phyloP scores from a whole-genome alignment of 2,329 filamentous ascomycete genomes.

The Ascochyta clinopodiicola region DNA sequence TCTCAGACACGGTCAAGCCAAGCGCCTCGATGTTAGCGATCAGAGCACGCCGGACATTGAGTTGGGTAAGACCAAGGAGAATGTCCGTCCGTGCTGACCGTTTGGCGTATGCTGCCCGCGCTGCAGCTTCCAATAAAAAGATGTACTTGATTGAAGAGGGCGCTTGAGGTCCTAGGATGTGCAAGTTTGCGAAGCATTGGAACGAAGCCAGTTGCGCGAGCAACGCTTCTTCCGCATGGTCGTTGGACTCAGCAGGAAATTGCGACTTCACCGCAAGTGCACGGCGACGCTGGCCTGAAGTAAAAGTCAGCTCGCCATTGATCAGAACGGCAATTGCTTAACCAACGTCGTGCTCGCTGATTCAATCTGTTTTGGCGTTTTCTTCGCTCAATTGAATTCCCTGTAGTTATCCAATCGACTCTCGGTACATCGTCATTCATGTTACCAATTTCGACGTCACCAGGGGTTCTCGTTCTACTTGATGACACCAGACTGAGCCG shows the following conservation, averaged over 20 bases:
- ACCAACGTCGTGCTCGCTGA: constrained; percentile 7
- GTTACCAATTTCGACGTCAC: background rate
- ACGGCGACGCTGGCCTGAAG: background rate
- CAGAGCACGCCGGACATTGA: constrained; percentile 10
- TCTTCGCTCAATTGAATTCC: background rate
- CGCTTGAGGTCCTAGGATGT: constrained; percentile 6
- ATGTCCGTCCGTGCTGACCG: constrained; percentile 1
- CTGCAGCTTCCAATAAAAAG: background rate
- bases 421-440: background rate
- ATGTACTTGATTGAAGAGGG: background rate
- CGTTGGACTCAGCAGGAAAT: background rate
- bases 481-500: too few species aligned
- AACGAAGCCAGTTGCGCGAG: background rate
- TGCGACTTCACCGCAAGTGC: background rate
- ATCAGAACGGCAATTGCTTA: background rate
- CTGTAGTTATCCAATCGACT: constrained; percentile 4
- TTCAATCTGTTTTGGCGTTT: constrained; percentile 9
- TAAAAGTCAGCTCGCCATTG: background rate
- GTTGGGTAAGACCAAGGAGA: constrained; percentile 4
- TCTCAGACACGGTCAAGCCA: constrained; percentile 7
- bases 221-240: background rate
- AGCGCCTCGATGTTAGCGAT: constrained; percentile 7
- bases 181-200: background rate
- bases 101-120: background rate
- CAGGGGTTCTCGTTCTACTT: background rate